phyloP scores from a whole-genome alignment of 164 flowering plant species.

The Liriodendron chinense region DNA sequence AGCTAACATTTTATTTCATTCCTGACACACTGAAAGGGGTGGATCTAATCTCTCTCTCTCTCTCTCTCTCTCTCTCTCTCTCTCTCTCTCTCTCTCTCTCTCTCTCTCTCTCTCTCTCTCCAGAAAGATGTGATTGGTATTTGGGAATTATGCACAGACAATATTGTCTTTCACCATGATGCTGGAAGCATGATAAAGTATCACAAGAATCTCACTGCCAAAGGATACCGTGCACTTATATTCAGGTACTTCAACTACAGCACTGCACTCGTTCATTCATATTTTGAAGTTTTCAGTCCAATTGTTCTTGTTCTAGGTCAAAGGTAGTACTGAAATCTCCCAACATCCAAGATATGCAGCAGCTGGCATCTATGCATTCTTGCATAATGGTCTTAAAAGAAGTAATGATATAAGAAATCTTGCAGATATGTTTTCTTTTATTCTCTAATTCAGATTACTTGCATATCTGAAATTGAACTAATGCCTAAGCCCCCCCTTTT shows the following conservation, averaged over 20 bases:
- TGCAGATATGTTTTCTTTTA: neutral
- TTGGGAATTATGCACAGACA: slow-evolving; percentile 85
- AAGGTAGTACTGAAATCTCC: no score
- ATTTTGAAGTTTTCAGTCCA: no score
- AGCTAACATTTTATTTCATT: neutral
- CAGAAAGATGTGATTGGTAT: slow-evolving; percentile 40
- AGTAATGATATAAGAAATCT: neutral
- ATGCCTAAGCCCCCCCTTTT: no score
- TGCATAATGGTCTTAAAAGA: neutral
- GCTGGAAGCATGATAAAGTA: slow-evolving; percentile 89
- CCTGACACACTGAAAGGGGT: neutral
- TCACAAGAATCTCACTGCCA: slow-evolving; percentile 76
- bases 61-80: no score
- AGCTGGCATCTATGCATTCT: neutral
- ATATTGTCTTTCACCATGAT: slow-evolving; percentile 50
- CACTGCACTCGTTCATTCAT: neutral
- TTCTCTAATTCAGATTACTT: no score
- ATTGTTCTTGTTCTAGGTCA: no score
- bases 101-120: slow-evolving; percentile 1
- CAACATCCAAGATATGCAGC: no score
- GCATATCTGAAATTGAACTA: no score
- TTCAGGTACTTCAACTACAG: slow-evolving; percentile 46
- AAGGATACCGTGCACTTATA: slow-evolving; percentile 78
- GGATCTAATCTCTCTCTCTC: slow-evolving; percentile 3
- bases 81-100: neutral